Evolutionary conservation across 228 moss, liverwort and hornwort genomes (phyloP).

Genomic region (Sphagnum fallax): DNA sequence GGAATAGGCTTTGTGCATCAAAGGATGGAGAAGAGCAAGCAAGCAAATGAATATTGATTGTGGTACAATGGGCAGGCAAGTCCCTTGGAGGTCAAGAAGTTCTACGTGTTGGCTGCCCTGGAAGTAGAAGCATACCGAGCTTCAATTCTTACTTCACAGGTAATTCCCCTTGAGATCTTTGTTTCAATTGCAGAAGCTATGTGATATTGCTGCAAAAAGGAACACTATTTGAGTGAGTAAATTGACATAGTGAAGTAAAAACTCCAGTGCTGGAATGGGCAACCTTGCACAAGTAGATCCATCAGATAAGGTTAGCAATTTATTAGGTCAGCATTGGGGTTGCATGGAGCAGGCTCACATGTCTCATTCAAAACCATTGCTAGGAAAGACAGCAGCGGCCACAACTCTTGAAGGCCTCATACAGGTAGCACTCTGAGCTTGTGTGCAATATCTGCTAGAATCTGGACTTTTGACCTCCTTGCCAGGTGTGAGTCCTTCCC

Average conservation of each 20-base stretch:
- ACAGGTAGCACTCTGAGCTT: conserved; percentile 8
- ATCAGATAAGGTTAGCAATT: too few relatives aligned
- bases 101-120: conserved; percentile 73
- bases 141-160: conserved; percentile 43
- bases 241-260: too few relatives aligned
- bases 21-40: too few relatives aligned
- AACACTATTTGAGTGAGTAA: too few relatives aligned
- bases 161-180: neutral
- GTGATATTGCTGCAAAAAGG: too few relatives aligned
- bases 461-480: too few relatives aligned
- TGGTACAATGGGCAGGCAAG: conserved; percentile 29
- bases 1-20: too few relatives aligned
- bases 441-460: too few relatives aligned
- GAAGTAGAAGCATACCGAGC: conserved; percentile 59
- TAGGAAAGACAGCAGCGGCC: neutral
- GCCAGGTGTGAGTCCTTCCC: too few relatives aligned
- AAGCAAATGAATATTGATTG: too few relatives aligned
- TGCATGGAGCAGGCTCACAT: conserved; percentile 1
- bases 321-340: neutral
- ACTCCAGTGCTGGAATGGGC: too few relatives aligned
- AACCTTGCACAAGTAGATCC: too few relatives aligned
- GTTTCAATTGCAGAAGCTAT: neutral
- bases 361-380: neutral
- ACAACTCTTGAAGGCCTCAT: conserved; percentile 17
- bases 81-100: conserved; percentile 67